A percentile compares a stretch with the other conserved stretches of the same genome.
Evolutionary conservation across 1,139 yeast genomes (phyloP).

Genomic region (Suhomyces bokatorum): DNA sequence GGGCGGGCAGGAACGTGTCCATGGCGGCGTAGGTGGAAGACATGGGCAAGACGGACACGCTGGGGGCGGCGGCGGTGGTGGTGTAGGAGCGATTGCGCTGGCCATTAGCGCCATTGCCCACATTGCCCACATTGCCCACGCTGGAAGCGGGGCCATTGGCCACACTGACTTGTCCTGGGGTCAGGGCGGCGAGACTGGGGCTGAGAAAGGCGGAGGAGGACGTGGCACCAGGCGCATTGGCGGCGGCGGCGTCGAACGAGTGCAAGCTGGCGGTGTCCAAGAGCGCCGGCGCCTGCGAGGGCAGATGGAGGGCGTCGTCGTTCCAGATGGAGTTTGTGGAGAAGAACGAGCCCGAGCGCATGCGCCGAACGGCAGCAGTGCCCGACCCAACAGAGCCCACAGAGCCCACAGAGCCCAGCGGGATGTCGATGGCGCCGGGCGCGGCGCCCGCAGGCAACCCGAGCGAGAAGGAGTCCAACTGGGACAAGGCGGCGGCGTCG

Average conservation of each 20-base stretch:
- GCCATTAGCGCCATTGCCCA: conserved; percentile 3
- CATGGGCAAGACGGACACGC: conserved; percentile 15
- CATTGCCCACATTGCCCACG: conserved; percentile 1
- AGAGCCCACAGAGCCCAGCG: conserved; percentile 11
- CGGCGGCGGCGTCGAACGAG: conserved; percentile 15
- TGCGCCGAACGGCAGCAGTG: conserved; percentile 23
- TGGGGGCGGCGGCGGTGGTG: conserved; percentile 46
- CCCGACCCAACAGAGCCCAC: neutral
- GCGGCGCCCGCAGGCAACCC: conserved; percentile 20
- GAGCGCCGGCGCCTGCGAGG: conserved; percentile 18
- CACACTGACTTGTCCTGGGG: conserved; percentile 9
- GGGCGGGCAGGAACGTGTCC: conserved; percentile 17
- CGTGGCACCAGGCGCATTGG: conserved; percentile 18
- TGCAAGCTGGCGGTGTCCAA: conserved; percentile 19
- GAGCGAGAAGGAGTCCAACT: conserved; percentile 26
- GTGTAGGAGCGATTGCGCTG: conserved; percentile 51
- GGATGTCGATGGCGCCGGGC: conserved; percentile 22
- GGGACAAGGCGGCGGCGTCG: conserved; percentile 13
- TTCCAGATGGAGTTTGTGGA: conserved; percentile 51
- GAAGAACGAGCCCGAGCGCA: conserved; percentile 48
- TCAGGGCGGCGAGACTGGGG: conserved; percentile 35
- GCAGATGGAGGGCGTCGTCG: conserved; percentile 33
- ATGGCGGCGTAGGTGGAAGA: conserved; percentile 11
- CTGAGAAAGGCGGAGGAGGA: conserved; percentile 30
- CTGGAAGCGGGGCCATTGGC: conserved; percentile 4